phyloP scores from a whole-genome alignment of 169 alveolate genomes.

The Cryptosporidium tyzzeri region DNA sequence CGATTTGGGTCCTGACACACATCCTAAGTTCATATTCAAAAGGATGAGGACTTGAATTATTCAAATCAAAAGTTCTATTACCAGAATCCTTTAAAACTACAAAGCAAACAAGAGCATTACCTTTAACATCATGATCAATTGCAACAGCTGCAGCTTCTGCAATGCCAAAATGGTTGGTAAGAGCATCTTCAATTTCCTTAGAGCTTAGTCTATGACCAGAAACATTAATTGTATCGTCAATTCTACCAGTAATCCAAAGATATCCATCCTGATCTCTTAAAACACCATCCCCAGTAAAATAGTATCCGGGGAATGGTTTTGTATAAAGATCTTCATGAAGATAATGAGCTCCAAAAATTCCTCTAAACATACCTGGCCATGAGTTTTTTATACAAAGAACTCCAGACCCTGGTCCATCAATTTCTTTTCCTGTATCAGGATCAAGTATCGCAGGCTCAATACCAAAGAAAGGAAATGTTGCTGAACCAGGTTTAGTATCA shows the following conservation, averaged over 20 bases:
- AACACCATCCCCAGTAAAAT: slow-evolving; percentile 97
- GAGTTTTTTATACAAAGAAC: slow-evolving; percentile 88
- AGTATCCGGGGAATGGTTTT: slow-evolving; percentile 87
- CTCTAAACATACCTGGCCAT: slow-evolving; percentile 93
- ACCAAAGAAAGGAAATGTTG: slow-evolving; percentile 90
- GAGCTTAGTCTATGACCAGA: slow-evolving; percentile 94
- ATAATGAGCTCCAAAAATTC: slow-evolving; percentile 90
- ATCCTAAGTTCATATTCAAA: slow-evolving; percentile 69
- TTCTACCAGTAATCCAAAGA: slow-evolving; percentile 95
- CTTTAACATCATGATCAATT: slow-evolving; percentile 93
- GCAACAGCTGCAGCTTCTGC: slow-evolving; percentile 95
- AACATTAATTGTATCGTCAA: slow-evolving; percentile 96
- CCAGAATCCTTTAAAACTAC: slow-evolving; percentile 85
- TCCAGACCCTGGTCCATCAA: slow-evolving; percentile 86
- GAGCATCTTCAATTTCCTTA: slow-evolving; percentile 94
- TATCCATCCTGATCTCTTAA: slow-evolving; percentile 93
- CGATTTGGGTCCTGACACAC: slow-evolving; percentile 87
- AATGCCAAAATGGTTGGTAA: slow-evolving; percentile 87
- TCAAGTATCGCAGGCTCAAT: slow-evolving; percentile 89
- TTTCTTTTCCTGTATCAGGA: slow-evolving; percentile 88
- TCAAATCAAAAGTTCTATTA: neutral
- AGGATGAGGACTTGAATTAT: slow-evolving; percentile 37
- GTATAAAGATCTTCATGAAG: slow-evolving; percentile 87
- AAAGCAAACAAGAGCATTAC: slow-evolving; percentile 92
- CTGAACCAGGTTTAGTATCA: slow-evolving; percentile 94